Evolutionary conservation across 345 rosid genomes (phyloP).

Genomic region (Sisymbrium irio): DNA sequence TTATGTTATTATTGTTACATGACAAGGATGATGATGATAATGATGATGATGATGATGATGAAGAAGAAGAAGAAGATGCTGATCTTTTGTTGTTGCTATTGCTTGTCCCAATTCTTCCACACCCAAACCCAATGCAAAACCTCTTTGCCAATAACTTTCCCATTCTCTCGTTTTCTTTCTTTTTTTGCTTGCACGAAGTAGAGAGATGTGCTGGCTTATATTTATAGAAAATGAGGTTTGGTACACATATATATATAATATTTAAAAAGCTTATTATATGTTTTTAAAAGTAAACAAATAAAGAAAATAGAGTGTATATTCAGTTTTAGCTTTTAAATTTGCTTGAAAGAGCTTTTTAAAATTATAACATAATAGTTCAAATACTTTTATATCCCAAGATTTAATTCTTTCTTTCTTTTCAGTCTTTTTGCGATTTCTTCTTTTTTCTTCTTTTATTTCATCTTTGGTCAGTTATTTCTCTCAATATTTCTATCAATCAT

Average conservation of each 20-base stretch:
- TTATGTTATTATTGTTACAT: constrained; percentile 45
- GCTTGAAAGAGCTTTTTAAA: background rate
- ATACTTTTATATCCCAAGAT: background rate
- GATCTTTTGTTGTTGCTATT: constrained; percentile 30
- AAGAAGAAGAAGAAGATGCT: constrained; percentile 24
- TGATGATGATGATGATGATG: constrained; percentile 4
- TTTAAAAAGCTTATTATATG: background rate
- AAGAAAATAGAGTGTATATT: background rate
- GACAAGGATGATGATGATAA: constrained; percentile 6
- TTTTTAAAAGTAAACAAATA: background rate
- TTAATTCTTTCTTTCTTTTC: background rate
- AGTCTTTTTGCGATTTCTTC: background rate
- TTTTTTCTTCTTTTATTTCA: background rate
- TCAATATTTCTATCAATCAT: background rate
- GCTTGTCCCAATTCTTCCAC: constrained; percentile 32
- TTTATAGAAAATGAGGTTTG: constrained; percentile 27
- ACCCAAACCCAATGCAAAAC: constrained; percentile 60
- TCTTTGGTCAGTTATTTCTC: background rate
- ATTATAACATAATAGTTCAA: background rate
- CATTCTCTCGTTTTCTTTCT: constrained; percentile 34
- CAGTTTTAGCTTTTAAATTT: background rate
- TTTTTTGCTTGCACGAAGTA: constrained; percentile 15
- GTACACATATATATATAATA: background rate
- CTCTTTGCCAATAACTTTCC: constrained; percentile 71
- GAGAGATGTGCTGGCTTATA: constrained; percentile 26